Evolutionary conservation across 1,284 basidiomycete species (phyloP).

Genomic region (Heterobasidion parviporum): DNA sequence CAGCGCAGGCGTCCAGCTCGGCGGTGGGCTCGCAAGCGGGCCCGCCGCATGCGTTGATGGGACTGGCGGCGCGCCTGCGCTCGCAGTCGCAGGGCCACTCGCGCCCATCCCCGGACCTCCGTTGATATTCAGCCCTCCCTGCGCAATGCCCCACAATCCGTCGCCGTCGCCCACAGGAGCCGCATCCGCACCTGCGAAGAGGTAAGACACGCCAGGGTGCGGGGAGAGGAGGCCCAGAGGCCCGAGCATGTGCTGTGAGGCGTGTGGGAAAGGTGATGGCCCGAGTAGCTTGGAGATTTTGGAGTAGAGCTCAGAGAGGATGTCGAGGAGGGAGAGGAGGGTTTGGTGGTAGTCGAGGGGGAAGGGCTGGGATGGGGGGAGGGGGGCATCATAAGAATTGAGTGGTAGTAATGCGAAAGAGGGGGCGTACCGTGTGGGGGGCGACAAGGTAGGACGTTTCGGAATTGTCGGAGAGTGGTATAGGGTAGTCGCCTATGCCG

Average conservation of each 20-base stretch:
- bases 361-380: conserved; percentile 52
- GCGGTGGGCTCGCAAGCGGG: conserved; percentile 33
- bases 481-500: conserved; percentile 49
- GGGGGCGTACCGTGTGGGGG: conserved; percentile 58
- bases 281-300: conserved; percentile 75
- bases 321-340: conserved; percentile 76
- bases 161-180: conserved; percentile 33
- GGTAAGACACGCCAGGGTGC: conserved; percentile 73
- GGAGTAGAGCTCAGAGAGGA: conserved; percentile 80
- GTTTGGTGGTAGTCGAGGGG: conserved; percentile 81
- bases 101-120: conserved; percentile 17
- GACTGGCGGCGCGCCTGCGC: neutral
- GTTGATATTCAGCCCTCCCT: conserved; percentile 24
- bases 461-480: conserved; percentile 48
- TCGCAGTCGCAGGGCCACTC: neutral
- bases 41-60: neutral
- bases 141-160: conserved; percentile 66
- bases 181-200: conserved; percentile 41
- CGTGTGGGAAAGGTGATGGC: conserved; percentile 61
- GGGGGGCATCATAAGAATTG: neutral
- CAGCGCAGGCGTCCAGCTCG: conserved; percentile 50
- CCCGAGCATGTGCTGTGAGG: conserved; percentile 67
- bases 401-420: neutral
- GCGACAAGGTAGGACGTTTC: conserved; percentile 67
- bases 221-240: conserved; percentile 37